phyloP scores from a whole-genome alignment of 2,329 filamentous ascomycete genomes.

The Dactylellina cionopaga region DNA sequence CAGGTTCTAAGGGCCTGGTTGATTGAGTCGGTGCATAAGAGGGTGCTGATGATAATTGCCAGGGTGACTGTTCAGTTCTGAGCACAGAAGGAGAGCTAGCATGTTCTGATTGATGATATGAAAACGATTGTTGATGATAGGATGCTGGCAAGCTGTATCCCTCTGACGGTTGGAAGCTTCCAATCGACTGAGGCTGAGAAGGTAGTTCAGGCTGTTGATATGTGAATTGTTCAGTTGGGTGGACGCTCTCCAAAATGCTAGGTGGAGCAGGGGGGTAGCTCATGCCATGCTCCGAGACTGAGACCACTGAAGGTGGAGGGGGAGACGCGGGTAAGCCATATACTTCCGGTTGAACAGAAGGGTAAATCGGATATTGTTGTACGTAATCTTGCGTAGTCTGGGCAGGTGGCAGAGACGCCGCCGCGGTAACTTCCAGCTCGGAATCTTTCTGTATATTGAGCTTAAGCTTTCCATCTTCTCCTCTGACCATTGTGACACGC shows the following conservation, averaged over 20 bases:
- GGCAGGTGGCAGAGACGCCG: not conserved
- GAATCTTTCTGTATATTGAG: conserved; percentile 18
- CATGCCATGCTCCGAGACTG: conserved; percentile 2
- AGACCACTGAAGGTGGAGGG: conserved; percentile 29
- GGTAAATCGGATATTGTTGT: conserved; percentile 6
- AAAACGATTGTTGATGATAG: not conserved
- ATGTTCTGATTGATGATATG: not conserved
- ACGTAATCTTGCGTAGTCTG: conserved; percentile 3
- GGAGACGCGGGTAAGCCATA: conserved; percentile 38
- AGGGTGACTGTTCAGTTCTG: not conserved
- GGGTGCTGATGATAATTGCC: not conserved
- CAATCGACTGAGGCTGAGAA: not conserved
- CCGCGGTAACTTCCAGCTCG: not conserved
- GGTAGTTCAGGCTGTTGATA: not conserved
- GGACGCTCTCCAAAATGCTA: conserved; percentile 32
- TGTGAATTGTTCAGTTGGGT: not conserved
- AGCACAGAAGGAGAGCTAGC: not conserved
- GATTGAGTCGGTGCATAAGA: not conserved
- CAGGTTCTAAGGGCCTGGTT: conserved; percentile 1
- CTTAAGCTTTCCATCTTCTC: conserved; percentile 35
- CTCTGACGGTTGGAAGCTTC: conserved; percentile 3
- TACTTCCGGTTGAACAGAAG: conserved; percentile 19
- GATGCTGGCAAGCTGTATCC: not conserved
- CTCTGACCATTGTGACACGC: conserved; percentile 30
- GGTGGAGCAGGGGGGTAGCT: conserved; percentile 34